Evolutionary conservation across 2,329 filamentous ascomycete genomes (phyloP), one percentile per base, ranked within the genome.

Genomic region (Blastomyces emzantsi): DNA sequence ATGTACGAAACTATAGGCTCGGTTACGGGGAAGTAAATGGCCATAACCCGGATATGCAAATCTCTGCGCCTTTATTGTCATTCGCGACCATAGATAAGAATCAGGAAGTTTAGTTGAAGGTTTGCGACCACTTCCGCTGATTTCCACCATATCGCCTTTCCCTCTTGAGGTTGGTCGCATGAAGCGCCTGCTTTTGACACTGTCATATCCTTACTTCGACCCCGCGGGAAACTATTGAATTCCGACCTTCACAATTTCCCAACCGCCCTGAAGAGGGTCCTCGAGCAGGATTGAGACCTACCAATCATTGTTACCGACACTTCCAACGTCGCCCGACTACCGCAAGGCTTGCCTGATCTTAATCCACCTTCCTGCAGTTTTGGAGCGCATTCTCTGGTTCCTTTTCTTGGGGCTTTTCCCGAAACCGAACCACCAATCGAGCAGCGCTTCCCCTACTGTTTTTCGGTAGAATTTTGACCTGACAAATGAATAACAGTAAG

Each of bases 401-500:
- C 61, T 57, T 55, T n/a, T 63, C 60, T 56, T 51, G 36, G 28
- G 58, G 22, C 30, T 55, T 60, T 62, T 62, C 19, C 62, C 60
- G 41, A 56, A 59, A 43, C 56, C 64, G 64, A 66, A 65, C 61
- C 65, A 63, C 59, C 65, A 68, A 65, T 65, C 64, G 58, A 65
- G 43, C 59, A 43, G 49, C 60, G 30, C 41, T 43, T 52, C 28
- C 62, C 61, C 54, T 51, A 41, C 39, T 57, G 63, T 63, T 63
- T 49, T 25, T 52, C 41, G 19, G 45, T 15, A 58, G 39, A 51
- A 64, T 39, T 62, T 60, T 54, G 59, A 43, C 54, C 64, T 65
- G 64, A 64, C 66, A 66, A 67, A 68, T 69, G 68, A 68, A 67
- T 67, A 64, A 66, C 65, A 67, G 68, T 70, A 69, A 70, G 68